Evolutionary conservation across 768 basidiomycete genomes (phyloP), one percentile per base, ranked within the genome.

Genomic region (Leccinum arenicola): DNA sequence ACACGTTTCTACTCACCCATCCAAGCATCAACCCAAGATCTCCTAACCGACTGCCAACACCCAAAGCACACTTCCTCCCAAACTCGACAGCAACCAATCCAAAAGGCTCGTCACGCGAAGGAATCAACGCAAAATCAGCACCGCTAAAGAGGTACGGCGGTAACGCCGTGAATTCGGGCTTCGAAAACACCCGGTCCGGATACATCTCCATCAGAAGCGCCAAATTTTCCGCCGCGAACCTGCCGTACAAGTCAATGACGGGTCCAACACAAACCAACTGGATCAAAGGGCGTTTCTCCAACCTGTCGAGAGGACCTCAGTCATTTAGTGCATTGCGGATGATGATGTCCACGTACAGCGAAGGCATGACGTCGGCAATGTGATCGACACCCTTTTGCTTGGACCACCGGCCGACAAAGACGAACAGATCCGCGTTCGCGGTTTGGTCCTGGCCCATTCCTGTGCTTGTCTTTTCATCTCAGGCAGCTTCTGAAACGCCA

Each of bases 381-480:
- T 96, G 78, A 76, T 97, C 95, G n/a, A 97, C 93, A 75, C 91
- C 95, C 75, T 97, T 97, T 74, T 97, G 95, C 74, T 96, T 96
- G 6, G 95, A 97, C 95, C 95, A 97, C 62, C 95, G 89, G 71
- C 95, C 95, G 63, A 97, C 27, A 74, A 97, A 96, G 62, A 97
- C 95, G 70, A 97, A 96, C 50, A 97, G 73, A 71, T 95, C 93
- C 3, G 93, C 86, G 43, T 91, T 77, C 1, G 95, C 89, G 68
- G 93, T 70, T 87, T 89, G 75, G 96, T 88, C 51, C 88, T 86
- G 40, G 95, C 95, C 95, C 95, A 97, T 72, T 95, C 92, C 67
- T 97, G 95, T 10, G 94, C 91, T 69, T 94, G 91, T 12, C 93
- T 85, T 75, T 97, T 96, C 70, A 83, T 75, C 70, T 94, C 95